Evolutionary conservation across 306 rosid genomes (phyloP).

Genomic region (Ormosia emarginata): DNA sequence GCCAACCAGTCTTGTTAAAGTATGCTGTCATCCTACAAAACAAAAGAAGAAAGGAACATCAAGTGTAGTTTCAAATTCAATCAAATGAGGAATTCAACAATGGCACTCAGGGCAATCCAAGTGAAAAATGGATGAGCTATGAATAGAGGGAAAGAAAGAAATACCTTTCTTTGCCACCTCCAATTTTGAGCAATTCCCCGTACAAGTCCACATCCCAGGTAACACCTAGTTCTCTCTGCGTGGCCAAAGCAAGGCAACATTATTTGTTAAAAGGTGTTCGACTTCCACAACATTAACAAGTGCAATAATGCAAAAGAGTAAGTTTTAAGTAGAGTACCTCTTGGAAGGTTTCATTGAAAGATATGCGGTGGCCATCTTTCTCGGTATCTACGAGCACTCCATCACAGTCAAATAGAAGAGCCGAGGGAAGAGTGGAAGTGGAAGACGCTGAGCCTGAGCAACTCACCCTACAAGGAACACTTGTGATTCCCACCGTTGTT

Average conservation of each 20-base stretch:
- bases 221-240: conserved; percentile 80
- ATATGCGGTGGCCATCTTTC: conserved; percentile 93
- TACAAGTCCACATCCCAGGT: conserved; percentile 95
- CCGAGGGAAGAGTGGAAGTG: conserved; percentile 65
- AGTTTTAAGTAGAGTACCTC: conserved; percentile 43
- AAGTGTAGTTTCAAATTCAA: conserved; percentile 13
- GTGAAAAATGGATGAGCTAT: not conserved
- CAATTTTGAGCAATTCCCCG: conserved; percentile 94
- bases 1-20: conserved; percentile 94
- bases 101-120: not conserved
- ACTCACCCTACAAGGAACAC: conserved; percentile 33
- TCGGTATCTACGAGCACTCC: conserved; percentile 97
- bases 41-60: not conserved
- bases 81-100: not conserved
- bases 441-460: conserved; percentile 62
- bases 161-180: conserved; percentile 98
- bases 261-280: not conserved
- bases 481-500: not conserved
- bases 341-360: conserved; percentile 85
- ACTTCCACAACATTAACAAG: not conserved
- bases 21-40: conserved; percentile 83
- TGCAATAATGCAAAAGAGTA: not conserved
- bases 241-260: conserved; percentile 16
- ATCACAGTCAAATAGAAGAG: conserved; percentile 93
- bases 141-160: not conserved